phyloP scores from a whole-genome alignment of 768 basidiomycete species.

The Podaxis sp. region DNA sequence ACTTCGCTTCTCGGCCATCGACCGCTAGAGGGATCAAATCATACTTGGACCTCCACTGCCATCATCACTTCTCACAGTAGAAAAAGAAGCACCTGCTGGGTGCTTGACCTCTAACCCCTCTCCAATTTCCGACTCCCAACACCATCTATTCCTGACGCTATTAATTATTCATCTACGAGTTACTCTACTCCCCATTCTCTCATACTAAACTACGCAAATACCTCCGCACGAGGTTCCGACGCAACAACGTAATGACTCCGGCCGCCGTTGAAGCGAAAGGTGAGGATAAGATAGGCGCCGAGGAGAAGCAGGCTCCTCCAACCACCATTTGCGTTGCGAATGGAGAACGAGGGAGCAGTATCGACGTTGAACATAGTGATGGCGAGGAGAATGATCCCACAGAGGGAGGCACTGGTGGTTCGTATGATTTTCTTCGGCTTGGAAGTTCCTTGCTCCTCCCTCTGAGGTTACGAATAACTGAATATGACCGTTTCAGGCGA shows the following conservation, averaged over 20 bases:
- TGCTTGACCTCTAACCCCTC: not conserved
- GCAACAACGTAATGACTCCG: not conserved
- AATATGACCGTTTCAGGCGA: constrained; percentile 33
- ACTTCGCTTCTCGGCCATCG: not conserved
- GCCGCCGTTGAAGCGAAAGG: not conserved
- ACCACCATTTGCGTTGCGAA: not conserved
- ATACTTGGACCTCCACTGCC: not conserved
- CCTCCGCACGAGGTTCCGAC: not conserved
- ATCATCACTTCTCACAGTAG: not conserved
- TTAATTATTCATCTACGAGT: not conserved
- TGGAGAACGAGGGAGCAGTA: not conserved
- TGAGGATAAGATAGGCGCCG: not conserved
- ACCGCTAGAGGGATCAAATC: not conserved
- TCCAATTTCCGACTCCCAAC: not conserved
- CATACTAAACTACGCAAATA: not conserved
- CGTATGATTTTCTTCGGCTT: not conserved
- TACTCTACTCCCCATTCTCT: not conserved
- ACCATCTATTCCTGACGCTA: not conserved
- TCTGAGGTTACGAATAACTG: not conserved
- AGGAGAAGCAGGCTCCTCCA: constrained; percentile 1
- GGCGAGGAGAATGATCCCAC: constrained; percentile 20
- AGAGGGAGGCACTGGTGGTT: constrained; percentile 17
- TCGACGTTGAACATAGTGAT: constrained; percentile 17
- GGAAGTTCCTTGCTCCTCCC: not conserved
- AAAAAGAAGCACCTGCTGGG: not conserved